phyloP scores from a whole-genome alignment of 257 asterid genomes.

The Primulina eburnea region DNA sequence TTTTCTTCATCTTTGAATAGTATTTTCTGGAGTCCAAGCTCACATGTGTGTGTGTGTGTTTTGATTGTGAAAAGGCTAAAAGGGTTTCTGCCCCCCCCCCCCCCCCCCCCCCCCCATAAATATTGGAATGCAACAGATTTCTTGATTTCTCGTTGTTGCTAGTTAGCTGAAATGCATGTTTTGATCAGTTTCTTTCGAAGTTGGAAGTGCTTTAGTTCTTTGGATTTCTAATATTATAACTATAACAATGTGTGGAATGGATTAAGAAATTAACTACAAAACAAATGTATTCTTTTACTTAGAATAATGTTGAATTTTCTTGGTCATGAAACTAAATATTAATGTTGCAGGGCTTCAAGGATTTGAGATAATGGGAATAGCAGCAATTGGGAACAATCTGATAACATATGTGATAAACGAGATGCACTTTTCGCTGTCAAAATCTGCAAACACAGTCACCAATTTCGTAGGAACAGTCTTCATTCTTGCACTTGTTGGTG shows the following conservation, averaged over 20 bases:
- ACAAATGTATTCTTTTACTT: too few relatives aligned
- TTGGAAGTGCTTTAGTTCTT: too few relatives aligned
- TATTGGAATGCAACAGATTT: background rate
- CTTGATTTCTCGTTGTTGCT: too few relatives aligned
- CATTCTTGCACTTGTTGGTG: slow-evolving; percentile 77
- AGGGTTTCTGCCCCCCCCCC: background rate
- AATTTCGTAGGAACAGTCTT: slow-evolving; percentile 85
- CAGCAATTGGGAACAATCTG: slow-evolving; percentile 92
- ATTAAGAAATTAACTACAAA: too few relatives aligned
- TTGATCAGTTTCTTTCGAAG: too few relatives aligned
- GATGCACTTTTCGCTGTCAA: slow-evolving; percentile 86
- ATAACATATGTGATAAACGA: slow-evolving; percentile 84
- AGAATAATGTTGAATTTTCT: background rate
- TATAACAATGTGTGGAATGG: too few relatives aligned
- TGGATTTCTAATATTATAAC: too few relatives aligned
- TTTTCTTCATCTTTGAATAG: slow-evolving; percentile 20
- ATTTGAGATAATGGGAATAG: slow-evolving; percentile 95
- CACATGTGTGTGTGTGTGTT: background rate
- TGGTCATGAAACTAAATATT: background rate
- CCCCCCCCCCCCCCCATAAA: too few relatives aligned
- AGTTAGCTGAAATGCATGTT: too few relatives aligned
- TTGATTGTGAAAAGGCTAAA: background rate
- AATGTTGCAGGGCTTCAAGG: slow-evolving; percentile 72
- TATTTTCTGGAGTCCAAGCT: background rate
- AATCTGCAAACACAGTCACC: slow-evolving; percentile 83